Evolutionary conservation across 805 yeast species (phyloP), one percentile per base, ranked within the genome.

Genomic region (Myxozyma lipomycoides): DNA sequence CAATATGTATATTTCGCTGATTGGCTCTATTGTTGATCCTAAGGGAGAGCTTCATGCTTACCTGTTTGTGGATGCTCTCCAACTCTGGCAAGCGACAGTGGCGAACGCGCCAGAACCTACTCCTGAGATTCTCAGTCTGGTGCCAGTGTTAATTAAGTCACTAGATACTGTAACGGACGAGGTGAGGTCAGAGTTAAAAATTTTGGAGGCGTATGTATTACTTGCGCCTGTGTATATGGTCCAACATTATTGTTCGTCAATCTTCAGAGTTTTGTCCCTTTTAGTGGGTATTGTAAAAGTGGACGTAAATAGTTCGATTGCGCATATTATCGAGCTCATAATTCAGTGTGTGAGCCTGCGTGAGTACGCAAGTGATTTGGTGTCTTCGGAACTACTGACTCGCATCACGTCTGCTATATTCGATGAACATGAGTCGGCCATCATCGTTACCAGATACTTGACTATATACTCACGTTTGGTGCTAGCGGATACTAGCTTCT

Each of bases 41-140:
- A 70, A 72, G 19, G 77, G 88, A 0, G 75, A 75, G 21, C 73
- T 70, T 46, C 77, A 78, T 52, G 69, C 78, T 1, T 70, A 86
- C 46, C 66, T 90, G 7, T 75, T 83, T 18, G 97, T 90, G 63
- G 97, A 90, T 68, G 96, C 95, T 0, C 81, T 78, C 62, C 95
- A 87, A 49, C 71, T 90, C 38, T 88, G 96, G 95, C 71, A 77
- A n/a, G 73, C 83, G 1, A 45, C 85, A 79, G 48, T 51, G 21
- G 38, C 38, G 55, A 80, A 81, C 54, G 77, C 77, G 46, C 86
- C 91, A 0, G 36, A 59, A 3, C 52, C 70, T 2, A 70, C 74
- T 26, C 64, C 67, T 12, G 72, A 70, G 34, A 65, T 85, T 24
- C 48, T 73, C 2, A 69, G 70, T 17, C 60, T 77, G 17, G 74